Base-by-base conservation (phyloP, 305 asterid genomes). In the Fraxinus sp. region DNA sequence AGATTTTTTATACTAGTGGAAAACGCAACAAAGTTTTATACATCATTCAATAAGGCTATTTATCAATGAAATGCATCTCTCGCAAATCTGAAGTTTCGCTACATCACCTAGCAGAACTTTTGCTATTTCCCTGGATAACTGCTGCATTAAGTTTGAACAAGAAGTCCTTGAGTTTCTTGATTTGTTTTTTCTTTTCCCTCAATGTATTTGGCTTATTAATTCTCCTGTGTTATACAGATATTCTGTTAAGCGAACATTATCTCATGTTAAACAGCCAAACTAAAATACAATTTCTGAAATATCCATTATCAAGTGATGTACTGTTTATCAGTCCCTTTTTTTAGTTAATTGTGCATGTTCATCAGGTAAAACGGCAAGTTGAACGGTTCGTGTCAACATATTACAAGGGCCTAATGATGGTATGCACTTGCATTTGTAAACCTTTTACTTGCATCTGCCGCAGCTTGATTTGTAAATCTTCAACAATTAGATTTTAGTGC, bases 341-440 rank as follows among this genome's bases (percentile, higher is more conserved):
- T 20, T 36, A 75, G 57, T 62, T 77, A 81, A 73, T 64, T 55
- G 73, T 84, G 86, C 81, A 49, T 88, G 85, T 46, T 83, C 41
- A 81, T 84, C 93, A 96, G 99, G 98, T 92, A 70, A 95, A 97
- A 89, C 89, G 89, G 87, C 98, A 92, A 89, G 96, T 91, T 4
- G 98, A 97, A 82, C 88, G 89, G 80, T 93, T 95, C 59, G 57
- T 93, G 83, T 89, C 97, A 76, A 87, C 86, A 64, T 97, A 97
- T 80, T 97, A 92, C 90, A 90, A 90, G 86, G 92, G 98, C 83
- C 88, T 91, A 80, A 97, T 95, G 99, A 89, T 87, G 95, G 99
- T 97, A 95, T 20, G 84, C 39, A 84, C 86, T 83, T 39, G 76
- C 74, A 55, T 66, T 57, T 36, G 81, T 59, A 43, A 62, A 71